These are phyloP conservation scores for Epichloe sibirici DNA, from an alignment of 2,329 filamentous ascomycete genomes.

Conservation along the genomic window DNA sequence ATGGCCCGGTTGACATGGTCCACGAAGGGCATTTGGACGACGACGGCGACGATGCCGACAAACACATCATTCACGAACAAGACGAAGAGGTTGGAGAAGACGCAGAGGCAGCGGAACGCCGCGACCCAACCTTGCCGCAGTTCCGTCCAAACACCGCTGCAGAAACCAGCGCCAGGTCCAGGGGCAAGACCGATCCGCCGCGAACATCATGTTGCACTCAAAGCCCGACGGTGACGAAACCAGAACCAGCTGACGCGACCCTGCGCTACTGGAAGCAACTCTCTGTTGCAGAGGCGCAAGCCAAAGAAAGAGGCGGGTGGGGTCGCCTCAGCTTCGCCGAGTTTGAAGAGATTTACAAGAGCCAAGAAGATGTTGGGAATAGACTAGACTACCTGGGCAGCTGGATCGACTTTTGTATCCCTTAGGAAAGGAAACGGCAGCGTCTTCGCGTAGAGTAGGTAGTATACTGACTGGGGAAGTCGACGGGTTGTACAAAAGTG, in stretches of 20 bases:
- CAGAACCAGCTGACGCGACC: slow-evolving; percentile 14
- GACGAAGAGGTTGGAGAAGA: slow-evolving; percentile 12
- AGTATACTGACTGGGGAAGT: too few species aligned
- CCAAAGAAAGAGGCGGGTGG: slow-evolving; percentile 60
- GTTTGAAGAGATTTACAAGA: slow-evolving; percentile 64
- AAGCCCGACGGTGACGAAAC: slow-evolving; percentile 7
- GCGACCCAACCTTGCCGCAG: slow-evolving; percentile 56
- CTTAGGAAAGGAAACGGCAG: slow-evolving; percentile 23
- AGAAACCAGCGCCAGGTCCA: slow-evolving; percentile 8
- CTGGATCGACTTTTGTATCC: slow-evolving; percentile 79
- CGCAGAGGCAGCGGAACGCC: slow-evolving; percentile 14
- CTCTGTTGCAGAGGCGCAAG: slow-evolving; percentile 55
- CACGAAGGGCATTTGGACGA: slow-evolving; percentile 10
- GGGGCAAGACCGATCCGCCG: neutral
- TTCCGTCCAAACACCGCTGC: slow-evolving; percentile 45
- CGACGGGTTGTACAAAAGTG: too few species aligned
- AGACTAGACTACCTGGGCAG: slow-evolving; percentile 70
- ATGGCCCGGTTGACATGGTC: slow-evolving; percentile 14
- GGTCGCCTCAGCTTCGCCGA: slow-evolving; percentile 68
- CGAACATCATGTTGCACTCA: neutral
- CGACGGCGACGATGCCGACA: neutral
- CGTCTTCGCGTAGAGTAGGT: neutral
- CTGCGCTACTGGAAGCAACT: slow-evolving; percentile 42
- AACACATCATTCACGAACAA: neutral
- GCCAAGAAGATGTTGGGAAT: slow-evolving; percentile 48